Evolutionary conservation across 768 basidiomycete species (phyloP), one percentile per base, ranked within the genome.

Genomic region (Leccinum olivaceopallidum): DNA sequence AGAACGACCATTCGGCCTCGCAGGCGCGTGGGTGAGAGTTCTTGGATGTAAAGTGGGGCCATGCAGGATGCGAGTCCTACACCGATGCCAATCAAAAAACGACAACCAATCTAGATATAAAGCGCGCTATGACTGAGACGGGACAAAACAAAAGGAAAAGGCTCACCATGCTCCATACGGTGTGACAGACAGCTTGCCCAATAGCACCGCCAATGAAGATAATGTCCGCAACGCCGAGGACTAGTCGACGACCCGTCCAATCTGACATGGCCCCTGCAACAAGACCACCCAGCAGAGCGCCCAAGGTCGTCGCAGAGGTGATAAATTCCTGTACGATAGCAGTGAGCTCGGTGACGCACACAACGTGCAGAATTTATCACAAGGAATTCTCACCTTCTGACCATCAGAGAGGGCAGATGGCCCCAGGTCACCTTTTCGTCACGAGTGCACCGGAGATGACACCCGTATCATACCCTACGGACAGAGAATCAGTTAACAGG

Each of bases 31-130:
- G 90, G 90, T 0, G 90, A 85, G 22, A 93, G 80, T 72, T 94
- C 92, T 69, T 92, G 90, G 54, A 94, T 91, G 70, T 93, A 92
- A 5, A 93, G 78, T 10, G 91, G 90, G 0, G 90, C 88, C 55
- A 91, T 83, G 63, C 90, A 90, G 5, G 88, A 84, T 18, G 91
- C 90, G 1, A 90, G 74, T 3, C 90, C 89, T 2, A 92, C 89
- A 18, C 87, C 89, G 30, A 85, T 69, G 13, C 90, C 91, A 58
- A 92, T 85, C 56, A 92, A 71, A 73, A 94, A 89, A 20, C 90
- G 81, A 18, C 89, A 84, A 7, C 83, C 85, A 49, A 91, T 84
- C 85, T 88, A 30, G 8, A 42, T n/a, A 36, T 44, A 9, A 26
- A 10, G 24, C 14, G 13, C 18, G 13, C 5, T 32, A n/a, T 50